These are phyloP conservation scores for Globisporangium polare DNA, from an alignment of 352 stramenopile species.

Conservation along the genomic window DNA sequence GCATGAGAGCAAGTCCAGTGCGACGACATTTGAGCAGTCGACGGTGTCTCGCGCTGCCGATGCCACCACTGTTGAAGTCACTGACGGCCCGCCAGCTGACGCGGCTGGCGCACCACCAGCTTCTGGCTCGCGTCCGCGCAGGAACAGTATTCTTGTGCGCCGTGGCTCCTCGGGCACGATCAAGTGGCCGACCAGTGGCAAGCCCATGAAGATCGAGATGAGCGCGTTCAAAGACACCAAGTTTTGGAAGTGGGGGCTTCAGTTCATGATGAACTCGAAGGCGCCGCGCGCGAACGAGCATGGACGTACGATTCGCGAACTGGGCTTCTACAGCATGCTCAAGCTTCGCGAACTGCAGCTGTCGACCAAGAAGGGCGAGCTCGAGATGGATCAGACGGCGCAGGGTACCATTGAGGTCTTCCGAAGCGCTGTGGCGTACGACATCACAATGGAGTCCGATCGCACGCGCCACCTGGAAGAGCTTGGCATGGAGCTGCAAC, in stretches of 20 bases:
- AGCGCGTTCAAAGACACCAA: slow-evolving; percentile 73
- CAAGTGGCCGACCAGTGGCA: slow-evolving; percentile 42
- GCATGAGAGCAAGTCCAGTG: slow-evolving; percentile 1
- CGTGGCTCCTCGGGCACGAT: slow-evolving; percentile 14
- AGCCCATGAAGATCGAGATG: slow-evolving; percentile 84
- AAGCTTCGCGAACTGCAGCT: slow-evolving; percentile 78
- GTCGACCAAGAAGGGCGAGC: slow-evolving; percentile 69
- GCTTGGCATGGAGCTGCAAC: slow-evolving; percentile 75
- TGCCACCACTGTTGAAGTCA: slow-evolving; percentile 26
- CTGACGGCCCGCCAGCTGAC: slow-evolving; percentile 29
- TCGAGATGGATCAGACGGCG: slow-evolving; percentile 86
- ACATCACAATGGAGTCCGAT: slow-evolving; percentile 73
- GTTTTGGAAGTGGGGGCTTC: slow-evolving; percentile 86
- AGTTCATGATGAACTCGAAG: slow-evolving; percentile 84
- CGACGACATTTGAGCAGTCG: slow-evolving; percentile 10
- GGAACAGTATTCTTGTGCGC: slow-evolving; percentile 18
- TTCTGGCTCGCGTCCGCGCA: slow-evolving; percentile 6
- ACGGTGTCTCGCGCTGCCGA: slow-evolving; percentile 9
- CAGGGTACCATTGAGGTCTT: slow-evolving; percentile 85
- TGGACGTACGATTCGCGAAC: slow-evolving; percentile 72
- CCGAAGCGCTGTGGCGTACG: slow-evolving; percentile 38
- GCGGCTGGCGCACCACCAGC: slow-evolving; percentile 23
- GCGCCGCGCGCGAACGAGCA: slow-evolving; percentile 72
- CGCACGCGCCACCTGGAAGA: slow-evolving; percentile 65
- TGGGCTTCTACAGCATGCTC: slow-evolving; percentile 86